Percentiles rank a stretch among this genome's conserved stretches.
Conservation (phyloP, 1,284 basidiomycete genomes). For the Cutaneotrichosporon sp. region DNA sequence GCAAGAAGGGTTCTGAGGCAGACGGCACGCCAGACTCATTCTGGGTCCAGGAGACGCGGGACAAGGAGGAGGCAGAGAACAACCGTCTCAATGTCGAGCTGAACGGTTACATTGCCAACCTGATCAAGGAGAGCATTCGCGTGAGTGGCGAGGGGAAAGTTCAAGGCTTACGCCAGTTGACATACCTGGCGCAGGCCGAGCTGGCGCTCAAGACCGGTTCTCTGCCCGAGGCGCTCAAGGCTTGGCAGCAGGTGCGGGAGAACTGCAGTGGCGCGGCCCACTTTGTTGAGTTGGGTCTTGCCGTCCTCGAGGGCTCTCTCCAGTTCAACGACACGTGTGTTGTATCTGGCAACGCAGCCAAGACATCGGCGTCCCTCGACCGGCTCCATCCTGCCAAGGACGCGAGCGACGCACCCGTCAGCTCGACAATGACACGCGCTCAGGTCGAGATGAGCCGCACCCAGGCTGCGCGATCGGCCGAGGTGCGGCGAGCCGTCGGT, state of each 20-base stretch:
- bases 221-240: constrained; percentile 31
- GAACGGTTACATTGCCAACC: constrained; percentile 47
- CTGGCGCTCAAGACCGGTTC: constrained; percentile 40
- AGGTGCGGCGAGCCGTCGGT: constrained; percentile 29
- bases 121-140: constrained; percentile 50
- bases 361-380: constrained; percentile 43
- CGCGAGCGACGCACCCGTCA: constrained; percentile 8
- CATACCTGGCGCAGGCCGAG: constrained; percentile 44
- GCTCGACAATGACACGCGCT: constrained; percentile 35
- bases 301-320: constrained; percentile 40
- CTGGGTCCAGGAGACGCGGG: constrained; percentile 35
- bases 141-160: constrained; percentile 27
- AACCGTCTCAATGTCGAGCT: constrained; percentile 43
- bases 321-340: constrained; percentile 37
- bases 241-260: constrained; percentile 37
- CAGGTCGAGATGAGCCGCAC: constrained; percentile 39
- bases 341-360: constrained; percentile 41
- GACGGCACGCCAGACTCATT: constrained; percentile 34
- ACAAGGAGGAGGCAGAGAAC: constrained; percentile 34
- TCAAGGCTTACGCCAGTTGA: constrained; percentile 34
- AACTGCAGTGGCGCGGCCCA: constrained; percentile 41
- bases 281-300: constrained; percentile 42
- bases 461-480: constrained; percentile 27
- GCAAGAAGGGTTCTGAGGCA: constrained; percentile 17
- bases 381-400: constrained; percentile 34